Evolutionary conservation across 2,329 filamentous ascomycete species (phyloP), one percentile per base, ranked within the genome.

Genomic region (Diaporthe amygdali): DNA sequence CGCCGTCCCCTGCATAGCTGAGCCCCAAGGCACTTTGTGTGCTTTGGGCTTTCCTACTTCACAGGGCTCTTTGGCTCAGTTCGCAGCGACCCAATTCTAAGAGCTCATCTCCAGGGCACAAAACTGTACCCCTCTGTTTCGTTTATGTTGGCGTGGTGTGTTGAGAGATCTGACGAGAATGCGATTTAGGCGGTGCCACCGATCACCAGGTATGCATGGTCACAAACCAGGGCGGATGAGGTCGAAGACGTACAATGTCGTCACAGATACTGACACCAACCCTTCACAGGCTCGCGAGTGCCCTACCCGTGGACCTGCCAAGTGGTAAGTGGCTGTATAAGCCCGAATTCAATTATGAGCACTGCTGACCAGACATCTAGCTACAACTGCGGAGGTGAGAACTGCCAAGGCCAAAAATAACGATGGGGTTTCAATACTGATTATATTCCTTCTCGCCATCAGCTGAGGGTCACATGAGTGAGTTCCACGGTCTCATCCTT

Each of bases 261-360:
- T 63, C 25, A 72, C 64, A 69, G 56, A 61, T 59, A 75, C 75
- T 78, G 71, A 80, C 79, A 76, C 69, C 12, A 63, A 80, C 74
- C 71, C 73, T 10, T 70, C 39, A 41, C 76, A 94, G 93, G 93
- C 93, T 79, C 93, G 93, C 79, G 93, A 96, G 80, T 96, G 94
- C 89, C 94, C 94, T 79, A 94, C 91, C 88, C 93, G 93, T 85
- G 93, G 93, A 78, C 91, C 92, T 77, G 90, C 93, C 70, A 95
- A 94, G 84, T 95, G 93, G 93, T 95, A 86, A 82, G 90, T 83
- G 68, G 41, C 66, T 30, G 22, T 32, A 41, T 22, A 39, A 41
- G 47, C 64, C 64, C 34, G 8, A n/a, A 47, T 12, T 20, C 30
- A 5, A 39, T n/a, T 30, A 30, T 27, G 41, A 34, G 27, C 30